Conservation (phyloP, 148 eudicot species). For the Rhododendron kiyosumense region DNA sequence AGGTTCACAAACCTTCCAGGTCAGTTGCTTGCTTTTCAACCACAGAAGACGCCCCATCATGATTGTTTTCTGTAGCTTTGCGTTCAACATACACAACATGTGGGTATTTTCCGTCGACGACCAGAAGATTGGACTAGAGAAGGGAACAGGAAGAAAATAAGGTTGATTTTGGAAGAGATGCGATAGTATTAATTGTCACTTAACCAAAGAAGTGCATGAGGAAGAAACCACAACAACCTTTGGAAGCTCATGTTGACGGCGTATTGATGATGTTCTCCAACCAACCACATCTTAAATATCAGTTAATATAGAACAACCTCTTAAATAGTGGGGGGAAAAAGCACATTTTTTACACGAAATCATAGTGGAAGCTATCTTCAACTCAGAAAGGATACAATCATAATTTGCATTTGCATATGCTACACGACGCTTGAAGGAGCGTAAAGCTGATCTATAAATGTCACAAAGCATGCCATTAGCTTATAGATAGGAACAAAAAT, state of each 20-base stretch:
- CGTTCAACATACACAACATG: constrained; percentile 62
- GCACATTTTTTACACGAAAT: neutral
- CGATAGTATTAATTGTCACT: neutral
- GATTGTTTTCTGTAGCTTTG: constrained; percentile 21
- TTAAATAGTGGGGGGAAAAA: neutral
- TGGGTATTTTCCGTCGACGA: constrained; percentile 56
- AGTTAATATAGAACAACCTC: constrained; percentile 36
- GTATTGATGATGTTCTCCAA: constrained; percentile 93
- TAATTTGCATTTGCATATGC: constrained; percentile 79
- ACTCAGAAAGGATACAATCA: constrained; percentile 69
- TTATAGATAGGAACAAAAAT: neutral
- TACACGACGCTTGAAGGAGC: constrained; percentile 78
- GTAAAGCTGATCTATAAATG: constrained; percentile 68
- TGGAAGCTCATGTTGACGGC: constrained; percentile 77
- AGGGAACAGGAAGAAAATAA: constrained; percentile 4
- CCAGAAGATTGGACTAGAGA: constrained; percentile 55
- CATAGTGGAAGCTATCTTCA: neutral
- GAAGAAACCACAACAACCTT: constrained; percentile 31
- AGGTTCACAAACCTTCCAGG: constrained; percentile 56
- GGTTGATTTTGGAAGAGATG: neutral
- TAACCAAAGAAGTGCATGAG: constrained; percentile 1
- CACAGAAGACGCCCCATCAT: constrained; percentile 23
- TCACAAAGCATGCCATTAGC: constrained; percentile 13
- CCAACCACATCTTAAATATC: constrained; percentile 68
- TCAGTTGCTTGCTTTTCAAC: constrained; percentile 34